Conservation (phyloP, 306 rosid species). For the Luffa acutangula region DNA sequence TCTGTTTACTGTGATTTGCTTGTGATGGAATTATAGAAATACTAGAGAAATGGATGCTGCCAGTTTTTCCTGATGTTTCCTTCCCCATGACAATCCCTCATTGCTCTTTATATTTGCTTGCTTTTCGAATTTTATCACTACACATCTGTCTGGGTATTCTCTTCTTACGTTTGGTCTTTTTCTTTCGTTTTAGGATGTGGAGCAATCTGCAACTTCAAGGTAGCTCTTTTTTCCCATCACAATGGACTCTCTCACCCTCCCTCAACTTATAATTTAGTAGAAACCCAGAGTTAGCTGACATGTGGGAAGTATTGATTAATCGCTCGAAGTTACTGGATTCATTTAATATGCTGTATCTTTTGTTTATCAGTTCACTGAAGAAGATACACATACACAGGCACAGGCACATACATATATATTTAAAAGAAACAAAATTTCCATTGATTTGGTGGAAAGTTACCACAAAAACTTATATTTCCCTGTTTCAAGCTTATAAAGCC, state of each 20-base stretch:
- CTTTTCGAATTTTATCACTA: neutral
- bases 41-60: neutral
- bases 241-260: slow-evolving; percentile 1
- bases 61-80: neutral
- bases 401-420: neutral
- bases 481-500: neutral
- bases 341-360: neutral
- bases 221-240: slow-evolving; percentile 17
- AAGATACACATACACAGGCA: neutral
- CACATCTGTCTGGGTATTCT: neutral
- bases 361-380: neutral
- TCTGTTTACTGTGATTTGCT: neutral
- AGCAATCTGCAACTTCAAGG: slow-evolving; percentile 51
- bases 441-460: neutral
- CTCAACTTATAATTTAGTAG: neutral
- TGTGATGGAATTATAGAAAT: neutral
- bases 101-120: slow-evolving; percentile 6
- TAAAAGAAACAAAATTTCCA: neutral
- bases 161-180: slow-evolving; percentile 20
- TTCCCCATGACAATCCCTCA: neutral
- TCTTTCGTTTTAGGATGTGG: slow-evolving; percentile 38
- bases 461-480: neutral
- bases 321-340: neutral
- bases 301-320: neutral
- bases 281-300: neutral